These are phyloP conservation scores for Paramarasmius palmivorus DNA, from an alignment of 1,284 basidiomycete genomes.

Conservation along the genomic window DNA sequence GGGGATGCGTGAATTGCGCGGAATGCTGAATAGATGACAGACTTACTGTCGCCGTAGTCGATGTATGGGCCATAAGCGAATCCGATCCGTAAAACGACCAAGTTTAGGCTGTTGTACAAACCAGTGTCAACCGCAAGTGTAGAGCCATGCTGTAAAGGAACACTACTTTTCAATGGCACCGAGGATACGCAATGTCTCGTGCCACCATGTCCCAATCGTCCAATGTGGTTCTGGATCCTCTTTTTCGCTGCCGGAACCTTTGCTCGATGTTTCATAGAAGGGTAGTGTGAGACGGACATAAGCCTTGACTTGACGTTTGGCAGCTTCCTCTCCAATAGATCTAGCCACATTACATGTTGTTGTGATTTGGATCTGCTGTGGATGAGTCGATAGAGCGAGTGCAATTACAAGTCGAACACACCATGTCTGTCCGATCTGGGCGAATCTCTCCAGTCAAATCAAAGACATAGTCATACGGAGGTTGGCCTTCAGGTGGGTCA, in stretches of 20 bases:
- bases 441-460: constrained; percentile 82
- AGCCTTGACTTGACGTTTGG: constrained; percentile 66
- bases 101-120: constrained; percentile 59
- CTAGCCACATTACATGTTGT: constrained; percentile 76
- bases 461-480: constrained; percentile 74
- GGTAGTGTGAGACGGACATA: constrained; percentile 82
- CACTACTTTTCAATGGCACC: constrained; percentile 72
- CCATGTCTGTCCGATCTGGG: constrained; percentile 78
- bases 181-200: constrained; percentile 78
- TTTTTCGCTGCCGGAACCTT: constrained; percentile 68
- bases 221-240: constrained; percentile 76
- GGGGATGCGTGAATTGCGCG: constrained; percentile 17
- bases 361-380: constrained; percentile 69
- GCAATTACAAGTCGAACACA: constrained; percentile 30
- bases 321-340: constrained; percentile 68
- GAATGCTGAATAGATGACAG: constrained; percentile 12
- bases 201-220: constrained; percentile 85
- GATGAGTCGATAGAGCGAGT: constrained; percentile 11
- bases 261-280: constrained; percentile 79
- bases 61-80: constrained; percentile 78
- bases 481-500: constrained; percentile 65
- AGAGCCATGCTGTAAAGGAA: constrained; percentile 6
- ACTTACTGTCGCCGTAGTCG: constrained; percentile 64
- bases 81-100: constrained; percentile 75
- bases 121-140: constrained; percentile 6